Evolutionary conservation across 1,284 basidiomycete species (phyloP).

Genomic region (Ganoderma leucocontextum): DNA sequence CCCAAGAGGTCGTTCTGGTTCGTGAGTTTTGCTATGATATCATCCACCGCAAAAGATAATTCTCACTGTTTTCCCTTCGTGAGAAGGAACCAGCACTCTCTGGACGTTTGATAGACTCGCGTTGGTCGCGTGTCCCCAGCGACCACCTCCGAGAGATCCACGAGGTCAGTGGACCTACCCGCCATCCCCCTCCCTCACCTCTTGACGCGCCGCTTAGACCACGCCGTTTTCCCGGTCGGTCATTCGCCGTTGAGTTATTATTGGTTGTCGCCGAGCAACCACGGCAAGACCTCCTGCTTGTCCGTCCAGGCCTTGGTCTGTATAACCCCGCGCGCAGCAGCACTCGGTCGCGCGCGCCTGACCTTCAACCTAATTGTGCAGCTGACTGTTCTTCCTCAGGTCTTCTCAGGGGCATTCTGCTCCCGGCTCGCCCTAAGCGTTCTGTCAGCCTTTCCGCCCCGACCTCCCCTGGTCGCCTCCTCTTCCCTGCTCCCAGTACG

Average conservation of each 20-base stretch:
- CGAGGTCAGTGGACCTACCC: constrained; percentile 19
- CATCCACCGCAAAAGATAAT: background rate
- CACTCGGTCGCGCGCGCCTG: constrained; percentile 22
- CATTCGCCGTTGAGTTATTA: background rate
- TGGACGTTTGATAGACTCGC: constrained; percentile 31
- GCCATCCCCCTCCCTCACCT: constrained; percentile 10
- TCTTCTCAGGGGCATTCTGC: constrained; percentile 28
- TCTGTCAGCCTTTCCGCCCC: background rate
- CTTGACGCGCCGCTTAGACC: constrained; percentile 9
- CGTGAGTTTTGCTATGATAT: background rate
- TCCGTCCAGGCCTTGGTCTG: constrained; percentile 16
- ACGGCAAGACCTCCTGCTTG: background rate
- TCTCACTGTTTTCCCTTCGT: constrained; percentile 27
- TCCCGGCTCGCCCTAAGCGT: constrained; percentile 14
- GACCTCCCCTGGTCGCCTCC: constrained; percentile 2
- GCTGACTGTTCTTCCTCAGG: constrained; percentile 27
- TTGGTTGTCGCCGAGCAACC: constrained; percentile 4
- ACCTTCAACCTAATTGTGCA: constrained; percentile 33
- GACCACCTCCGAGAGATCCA: constrained; percentile 18
- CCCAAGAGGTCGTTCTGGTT: background rate
- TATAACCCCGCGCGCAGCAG: constrained; percentile 12
- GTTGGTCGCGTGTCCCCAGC: constrained; percentile 28
- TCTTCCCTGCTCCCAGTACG: background rate
- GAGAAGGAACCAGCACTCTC: constrained; percentile 20
- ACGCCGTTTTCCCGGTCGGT: background rate